phyloP scores from a whole-genome alignment of 805 yeast genomes.

The Crinitomyces ghanaensis region DNA sequence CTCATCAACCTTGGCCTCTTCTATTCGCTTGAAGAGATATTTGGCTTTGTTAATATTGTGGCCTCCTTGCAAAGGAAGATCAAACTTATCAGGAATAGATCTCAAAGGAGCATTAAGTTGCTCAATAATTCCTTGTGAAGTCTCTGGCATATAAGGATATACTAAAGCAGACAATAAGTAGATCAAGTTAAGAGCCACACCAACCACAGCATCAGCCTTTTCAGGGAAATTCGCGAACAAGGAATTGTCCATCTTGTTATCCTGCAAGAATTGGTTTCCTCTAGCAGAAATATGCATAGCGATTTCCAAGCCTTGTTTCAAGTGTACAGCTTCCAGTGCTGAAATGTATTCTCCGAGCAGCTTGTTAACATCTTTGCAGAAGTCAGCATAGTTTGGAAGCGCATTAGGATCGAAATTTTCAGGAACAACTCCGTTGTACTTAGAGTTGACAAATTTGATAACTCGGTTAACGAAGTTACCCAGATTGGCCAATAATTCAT shows the following conservation, averaged over 20 bases:
- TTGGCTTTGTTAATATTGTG: slow-evolving; percentile 87
- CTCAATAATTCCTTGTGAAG: slow-evolving; percentile 53
- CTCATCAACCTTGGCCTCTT: slow-evolving; percentile 72
- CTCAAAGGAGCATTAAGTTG: slow-evolving; percentile 77
- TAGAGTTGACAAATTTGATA: slow-evolving; percentile 79
- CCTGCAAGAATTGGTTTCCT: slow-evolving; percentile 94
- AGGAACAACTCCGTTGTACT: slow-evolving; percentile 87
- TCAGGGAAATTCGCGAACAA: slow-evolving; percentile 65
- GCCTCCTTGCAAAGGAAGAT: slow-evolving; percentile 57
- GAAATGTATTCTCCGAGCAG: slow-evolving; percentile 51
- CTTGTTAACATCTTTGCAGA: slow-evolving; percentile 43
- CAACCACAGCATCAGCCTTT: slow-evolving; percentile 83
- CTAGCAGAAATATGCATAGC: slow-evolving; percentile 88
- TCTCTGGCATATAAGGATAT: slow-evolving; percentile 85
- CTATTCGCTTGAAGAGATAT: slow-evolving; percentile 86
- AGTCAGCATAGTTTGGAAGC: slow-evolving; percentile 33
- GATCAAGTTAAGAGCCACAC: slow-evolving; percentile 78
- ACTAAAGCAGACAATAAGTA: slow-evolving; percentile 76
- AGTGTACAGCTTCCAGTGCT: slow-evolving; percentile 58
- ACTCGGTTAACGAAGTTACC: slow-evolving; percentile 96
- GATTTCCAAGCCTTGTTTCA: slow-evolving; percentile 80
- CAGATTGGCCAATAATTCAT: slow-evolving; percentile 86
- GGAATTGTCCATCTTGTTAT: slow-evolving; percentile 85
- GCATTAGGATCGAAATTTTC: slow-evolving; percentile 37
- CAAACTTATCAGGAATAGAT: slow-evolving; percentile 65